Conservation (phyloP, 108 stramenopile genomes). For the Nitzschia inconspicua region DNA sequence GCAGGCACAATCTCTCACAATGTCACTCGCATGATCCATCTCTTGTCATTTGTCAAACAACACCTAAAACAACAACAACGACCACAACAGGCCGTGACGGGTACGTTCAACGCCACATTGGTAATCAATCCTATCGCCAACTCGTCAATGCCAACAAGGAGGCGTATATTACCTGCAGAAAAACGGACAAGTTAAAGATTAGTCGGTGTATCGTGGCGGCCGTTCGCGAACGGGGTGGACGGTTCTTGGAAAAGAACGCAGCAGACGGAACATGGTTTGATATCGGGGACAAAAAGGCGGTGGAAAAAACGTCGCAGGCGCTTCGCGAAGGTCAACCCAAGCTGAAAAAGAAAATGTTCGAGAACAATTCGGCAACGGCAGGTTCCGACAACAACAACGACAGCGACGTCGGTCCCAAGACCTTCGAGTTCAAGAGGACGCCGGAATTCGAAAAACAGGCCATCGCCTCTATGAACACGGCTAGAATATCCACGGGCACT, state of each 20-base stretch:
- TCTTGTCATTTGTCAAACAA: too few relatives aligned
- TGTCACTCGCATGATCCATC: too few relatives aligned
- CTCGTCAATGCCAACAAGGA: constrained; percentile 52
- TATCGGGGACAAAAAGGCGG: constrained; percentile 72
- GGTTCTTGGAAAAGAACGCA: constrained; percentile 68
- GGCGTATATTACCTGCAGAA: constrained; percentile 51
- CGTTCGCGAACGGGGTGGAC: constrained; percentile 71
- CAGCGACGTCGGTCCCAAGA: too few relatives aligned
- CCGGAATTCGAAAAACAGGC: too few relatives aligned
- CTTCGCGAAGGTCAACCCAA: constrained; percentile 76
- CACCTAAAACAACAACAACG: too few relatives aligned
- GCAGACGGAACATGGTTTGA: constrained; percentile 50
- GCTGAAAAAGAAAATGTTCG: constrained; percentile 59
- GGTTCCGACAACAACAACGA: constrained; percentile 1
- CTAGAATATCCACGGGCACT: constrained; percentile 8
- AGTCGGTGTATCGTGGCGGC: constrained; percentile 71
- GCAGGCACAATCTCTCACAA: too few relatives aligned
- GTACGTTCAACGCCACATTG: constrained; percentile 57
- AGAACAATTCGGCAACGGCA: constrained; percentile 16
- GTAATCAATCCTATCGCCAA: constrained; percentile 71
- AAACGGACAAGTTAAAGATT: constrained; percentile 70
- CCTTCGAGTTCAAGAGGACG: too few relatives aligned
- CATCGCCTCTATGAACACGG: too few relatives aligned
- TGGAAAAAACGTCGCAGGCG: constrained; percentile 77
- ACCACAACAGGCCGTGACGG: too few relatives aligned